Percentiles rank a stretch among this genome's conserved stretches.
Evolutionary conservation across 179 eudicot genomes (phyloP).

Genomic region (Beta lomatogona): DNA sequence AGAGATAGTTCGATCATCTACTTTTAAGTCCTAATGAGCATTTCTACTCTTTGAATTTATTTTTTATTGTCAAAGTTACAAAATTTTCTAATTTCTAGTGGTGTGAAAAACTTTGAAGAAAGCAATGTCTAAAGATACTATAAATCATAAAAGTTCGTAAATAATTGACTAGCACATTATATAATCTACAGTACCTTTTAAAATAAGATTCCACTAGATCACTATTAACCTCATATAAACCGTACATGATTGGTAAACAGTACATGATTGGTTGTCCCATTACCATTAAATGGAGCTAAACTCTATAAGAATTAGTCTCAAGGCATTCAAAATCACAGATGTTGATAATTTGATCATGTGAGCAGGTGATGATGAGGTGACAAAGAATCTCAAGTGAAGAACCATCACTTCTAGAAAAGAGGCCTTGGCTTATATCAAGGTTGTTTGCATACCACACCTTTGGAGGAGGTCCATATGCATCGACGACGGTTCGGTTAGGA

Average conservation of each 20-base stretch:
- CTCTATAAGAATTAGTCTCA: conserved; percentile 37
- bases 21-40: too few relatives aligned
- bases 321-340: conserved; percentile 47
- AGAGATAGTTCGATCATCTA: too few relatives aligned
- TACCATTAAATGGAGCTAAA: conserved; percentile 13
- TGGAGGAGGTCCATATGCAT: conserved; percentile 56
- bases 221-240: neutral
- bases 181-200: too few relatives aligned
- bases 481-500: conserved; percentile 44
- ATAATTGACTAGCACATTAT: too few relatives aligned
- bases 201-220: neutral
- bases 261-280: neutral
- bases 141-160: too few relatives aligned
- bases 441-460: conserved; percentile 57
- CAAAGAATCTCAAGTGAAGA: conserved; percentile 43
- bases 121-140: too few relatives aligned
- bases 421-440: conserved; percentile 37
- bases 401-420: conserved; percentile 35
- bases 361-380: conserved; percentile 52
- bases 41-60: too few relatives aligned
- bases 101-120: too few relatives aligned
- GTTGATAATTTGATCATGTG: conserved; percentile 51
- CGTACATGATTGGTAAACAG: neutral
- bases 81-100: too few relatives aligned
- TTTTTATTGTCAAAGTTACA: too few relatives aligned